Conservation (phyloP, 108 stramenopile species). For the Pinguiococcus pyrenoidosus region DNA sequence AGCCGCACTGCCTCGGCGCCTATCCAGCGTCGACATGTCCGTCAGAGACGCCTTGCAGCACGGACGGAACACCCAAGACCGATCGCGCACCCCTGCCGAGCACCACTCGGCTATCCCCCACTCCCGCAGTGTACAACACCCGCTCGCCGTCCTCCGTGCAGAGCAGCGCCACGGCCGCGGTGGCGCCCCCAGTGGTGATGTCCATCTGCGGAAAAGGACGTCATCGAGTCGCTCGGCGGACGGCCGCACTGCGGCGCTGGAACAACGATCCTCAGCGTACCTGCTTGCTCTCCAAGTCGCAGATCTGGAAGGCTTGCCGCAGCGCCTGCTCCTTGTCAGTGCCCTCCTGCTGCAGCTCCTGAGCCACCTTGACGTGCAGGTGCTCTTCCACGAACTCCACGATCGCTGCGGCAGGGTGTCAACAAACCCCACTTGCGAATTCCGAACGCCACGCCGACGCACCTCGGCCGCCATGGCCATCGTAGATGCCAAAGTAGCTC, state of each 20-base stretch:
- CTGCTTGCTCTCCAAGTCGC: constrained; percentile 64
- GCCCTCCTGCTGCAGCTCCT: constrained; percentile 45
- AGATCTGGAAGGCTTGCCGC: constrained; percentile 65
- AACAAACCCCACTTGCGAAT: background rate
- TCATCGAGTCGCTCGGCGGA: background rate
- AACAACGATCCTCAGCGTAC: constrained; percentile 29
- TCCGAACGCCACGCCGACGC: background rate
- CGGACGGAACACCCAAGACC: background rate
- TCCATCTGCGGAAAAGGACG: background rate
- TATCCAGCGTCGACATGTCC: too few species aligned
- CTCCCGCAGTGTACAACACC: constrained; percentile 70
- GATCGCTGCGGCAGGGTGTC: constrained; percentile 27
- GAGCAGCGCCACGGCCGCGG: constrained; percentile 22
- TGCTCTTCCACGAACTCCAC: constrained; percentile 78
- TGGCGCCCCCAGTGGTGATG: background rate
- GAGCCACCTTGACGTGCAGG: constrained; percentile 55
- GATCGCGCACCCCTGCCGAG: background rate
- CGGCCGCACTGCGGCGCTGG: background rate
- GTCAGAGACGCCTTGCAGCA: constrained; percentile 61
- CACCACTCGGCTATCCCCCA: constrained; percentile 55
- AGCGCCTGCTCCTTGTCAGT: background rate
- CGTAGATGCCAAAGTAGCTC: constrained; percentile 69
- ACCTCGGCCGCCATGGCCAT: constrained; percentile 82
- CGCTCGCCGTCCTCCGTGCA: constrained; percentile 5
- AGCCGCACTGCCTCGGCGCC: constrained; percentile 25